A percentile compares a stretch with the other conserved stretches of the same genome.
Conservation (phyloP, 768 basidiomycete genomes). For the Rhizopogon vesiculosus region DNA sequence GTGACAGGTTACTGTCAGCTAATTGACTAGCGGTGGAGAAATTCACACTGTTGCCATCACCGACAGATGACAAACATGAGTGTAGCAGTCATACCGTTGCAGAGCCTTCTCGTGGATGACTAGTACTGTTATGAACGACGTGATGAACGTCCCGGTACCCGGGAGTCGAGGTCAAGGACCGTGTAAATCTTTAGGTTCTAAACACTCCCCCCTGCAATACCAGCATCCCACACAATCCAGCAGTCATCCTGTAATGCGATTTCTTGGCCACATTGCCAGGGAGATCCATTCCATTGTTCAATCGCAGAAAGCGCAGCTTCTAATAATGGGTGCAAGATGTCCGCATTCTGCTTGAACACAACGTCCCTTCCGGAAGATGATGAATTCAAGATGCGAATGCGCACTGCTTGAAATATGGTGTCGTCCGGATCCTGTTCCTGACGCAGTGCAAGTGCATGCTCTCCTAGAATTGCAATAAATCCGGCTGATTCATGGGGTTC, state of each 20-base stretch:
- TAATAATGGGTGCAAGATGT: background rate
- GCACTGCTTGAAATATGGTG: background rate
- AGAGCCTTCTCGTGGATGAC: too few species aligned
- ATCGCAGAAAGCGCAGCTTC: background rate
- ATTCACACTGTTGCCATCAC: too few species aligned
- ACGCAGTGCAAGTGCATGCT: constrained; percentile 13
- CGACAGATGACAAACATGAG: too few species aligned
- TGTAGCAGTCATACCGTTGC: too few species aligned
- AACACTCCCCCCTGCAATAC: background rate
- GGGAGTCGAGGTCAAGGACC: too few species aligned
- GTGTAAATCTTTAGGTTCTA: too few species aligned
- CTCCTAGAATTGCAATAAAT: constrained; percentile 16
- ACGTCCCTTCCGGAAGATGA: background rate
- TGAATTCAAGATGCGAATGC: background rate
- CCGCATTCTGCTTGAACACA: background rate
- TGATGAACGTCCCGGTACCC: too few species aligned
- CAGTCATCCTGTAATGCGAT: background rate
- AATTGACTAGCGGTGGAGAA: background rate
- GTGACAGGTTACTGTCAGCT: background rate
- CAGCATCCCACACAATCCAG: constrained; percentile 17
- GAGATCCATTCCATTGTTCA: background rate
- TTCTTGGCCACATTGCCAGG: background rate
- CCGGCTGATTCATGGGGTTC: constrained; percentile 6
- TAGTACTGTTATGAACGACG: too few species aligned
- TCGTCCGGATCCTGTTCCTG: background rate